Percentiles rank a stretch among this genome's conserved stretches.
Evolutionary conservation across 257 asterid genomes (phyloP).

Genomic region (Solanum infundibuliforme): DNA sequence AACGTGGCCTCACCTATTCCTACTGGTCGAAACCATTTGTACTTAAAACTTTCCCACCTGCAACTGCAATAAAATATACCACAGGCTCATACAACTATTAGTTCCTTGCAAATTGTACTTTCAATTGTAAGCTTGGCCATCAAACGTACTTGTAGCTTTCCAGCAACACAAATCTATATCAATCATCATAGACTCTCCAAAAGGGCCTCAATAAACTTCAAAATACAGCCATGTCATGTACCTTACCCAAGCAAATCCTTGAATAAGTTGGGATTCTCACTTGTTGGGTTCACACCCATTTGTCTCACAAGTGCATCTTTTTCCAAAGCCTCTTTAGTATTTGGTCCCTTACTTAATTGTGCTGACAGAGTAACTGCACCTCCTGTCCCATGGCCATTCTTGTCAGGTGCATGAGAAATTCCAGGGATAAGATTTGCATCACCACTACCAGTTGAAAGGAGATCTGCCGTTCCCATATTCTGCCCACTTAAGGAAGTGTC

Average conservation of each 20-base stretch:
- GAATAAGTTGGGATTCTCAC: constrained; percentile 85
- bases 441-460: constrained; percentile 7
- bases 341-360: constrained; percentile 56
- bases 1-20: background rate
- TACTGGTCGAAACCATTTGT: background rate
- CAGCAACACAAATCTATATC: background rate
- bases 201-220: background rate
- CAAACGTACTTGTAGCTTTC: background rate
- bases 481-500: constrained; percentile 39
- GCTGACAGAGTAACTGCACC: constrained; percentile 12
- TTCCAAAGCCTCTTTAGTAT: constrained; percentile 59
- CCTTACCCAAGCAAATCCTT: constrained; percentile 67
- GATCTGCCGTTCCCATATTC: constrained; percentile 12
- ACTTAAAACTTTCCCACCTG: background rate
- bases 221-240: background rate
- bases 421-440: constrained; percentile 5
- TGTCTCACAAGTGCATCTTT: constrained; percentile 93
- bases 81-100: background rate
- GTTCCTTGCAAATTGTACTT: background rate
- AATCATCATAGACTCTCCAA: background rate
- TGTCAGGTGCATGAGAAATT: constrained; percentile 14
- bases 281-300: constrained; percentile 78
- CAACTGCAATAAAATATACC: background rate
- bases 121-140: background rate
- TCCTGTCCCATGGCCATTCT: constrained; percentile 34